Evolutionary conservation across 306 rosid genomes (phyloP).

Genomic region (Malus sylvestris): DNA sequence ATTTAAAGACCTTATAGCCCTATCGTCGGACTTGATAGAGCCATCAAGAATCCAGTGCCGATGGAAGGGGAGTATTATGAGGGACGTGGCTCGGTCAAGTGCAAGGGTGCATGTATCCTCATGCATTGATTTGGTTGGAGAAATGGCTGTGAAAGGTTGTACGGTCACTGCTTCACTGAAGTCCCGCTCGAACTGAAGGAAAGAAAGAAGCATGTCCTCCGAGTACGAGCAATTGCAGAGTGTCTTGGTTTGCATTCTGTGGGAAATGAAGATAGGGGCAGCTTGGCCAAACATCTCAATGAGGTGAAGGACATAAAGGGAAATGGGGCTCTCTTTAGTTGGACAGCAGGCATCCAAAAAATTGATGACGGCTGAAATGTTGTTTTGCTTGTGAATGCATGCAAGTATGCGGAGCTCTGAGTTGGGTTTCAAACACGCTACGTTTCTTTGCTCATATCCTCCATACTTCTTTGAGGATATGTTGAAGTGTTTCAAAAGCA

Average conservation of each 20-base stretch:
- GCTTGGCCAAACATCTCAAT: conserved; percentile 54
- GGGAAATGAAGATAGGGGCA: conserved; percentile 49
- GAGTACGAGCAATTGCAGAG: conserved; percentile 11
- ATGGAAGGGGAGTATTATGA: conserved; percentile 58
- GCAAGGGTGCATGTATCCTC: conserved; percentile 53
- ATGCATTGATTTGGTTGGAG: conserved; percentile 44
- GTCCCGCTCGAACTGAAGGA: conserved; percentile 32
- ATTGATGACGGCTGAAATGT: conserved; percentile 35
- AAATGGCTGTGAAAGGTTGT: conserved; percentile 38
- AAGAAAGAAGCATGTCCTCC: conserved; percentile 27
- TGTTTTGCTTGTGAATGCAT: conserved; percentile 51
- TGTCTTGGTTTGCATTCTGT: conserved; percentile 28
- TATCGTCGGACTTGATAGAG: conserved; percentile 30
- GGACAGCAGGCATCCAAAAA: conserved; percentile 35
- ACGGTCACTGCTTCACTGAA: conserved; percentile 8
- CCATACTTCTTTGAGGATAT: conserved; percentile 56
- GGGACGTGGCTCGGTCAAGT: conserved; percentile 30
- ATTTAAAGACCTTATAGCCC: conserved; percentile 32
- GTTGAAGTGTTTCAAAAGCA: conserved; percentile 42
- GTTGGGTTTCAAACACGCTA: conserved; percentile 23
- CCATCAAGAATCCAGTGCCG: conserved; percentile 37
- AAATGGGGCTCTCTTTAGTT: conserved; percentile 25
- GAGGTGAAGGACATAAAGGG: conserved; percentile 43
- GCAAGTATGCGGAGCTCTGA: conserved; percentile 45
- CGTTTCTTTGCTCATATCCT: conserved; percentile 40